phyloP scores from a whole-genome alignment of 768 basidiomycete species.

The Gautieria morchelliformis region DNA sequence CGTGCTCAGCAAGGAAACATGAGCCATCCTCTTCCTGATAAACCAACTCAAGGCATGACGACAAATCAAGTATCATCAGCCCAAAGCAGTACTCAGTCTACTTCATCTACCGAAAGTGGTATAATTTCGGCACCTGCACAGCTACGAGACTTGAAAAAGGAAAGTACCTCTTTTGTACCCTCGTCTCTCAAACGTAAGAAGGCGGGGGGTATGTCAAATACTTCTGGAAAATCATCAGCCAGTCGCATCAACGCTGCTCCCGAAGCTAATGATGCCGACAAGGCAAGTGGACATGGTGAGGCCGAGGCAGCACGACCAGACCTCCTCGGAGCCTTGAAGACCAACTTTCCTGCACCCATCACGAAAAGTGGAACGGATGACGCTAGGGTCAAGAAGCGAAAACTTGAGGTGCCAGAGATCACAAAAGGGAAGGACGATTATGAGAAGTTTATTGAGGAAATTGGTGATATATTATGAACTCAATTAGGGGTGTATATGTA shows the following conservation, averaged over 20 bases:
- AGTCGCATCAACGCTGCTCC: slow-evolving; percentile 59
- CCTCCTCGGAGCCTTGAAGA: slow-evolving; percentile 50
- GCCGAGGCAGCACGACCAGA: slow-evolving; percentile 46
- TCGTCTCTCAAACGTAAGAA: slow-evolving; percentile 71
- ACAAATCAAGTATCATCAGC: slow-evolving; percentile 3
- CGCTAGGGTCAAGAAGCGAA: slow-evolving; percentile 11
- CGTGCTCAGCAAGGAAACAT: slow-evolving; percentile 31
- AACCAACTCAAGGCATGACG: slow-evolving; percentile 9
- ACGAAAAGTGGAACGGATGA: slow-evolving; percentile 13
- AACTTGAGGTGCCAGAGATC: slow-evolving; percentile 19
- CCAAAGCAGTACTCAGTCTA: slow-evolving; percentile 6
- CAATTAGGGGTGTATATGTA: neutral
- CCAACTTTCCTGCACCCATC: slow-evolving; percentile 43
- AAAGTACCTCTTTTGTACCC: slow-evolving; percentile 89
- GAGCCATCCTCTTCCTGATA: slow-evolving; percentile 13
- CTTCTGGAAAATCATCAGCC: slow-evolving; percentile 23
- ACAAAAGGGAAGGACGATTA: slow-evolving; percentile 56
- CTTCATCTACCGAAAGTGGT: slow-evolving; percentile 40
- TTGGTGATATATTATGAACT: slow-evolving; percentile 46
- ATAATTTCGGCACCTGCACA: slow-evolving; percentile 79
- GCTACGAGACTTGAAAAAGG: slow-evolving; percentile 89
- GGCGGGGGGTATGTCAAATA: slow-evolving; percentile 1
- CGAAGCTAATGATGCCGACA: slow-evolving; percentile 28
- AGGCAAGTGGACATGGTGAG: slow-evolving; percentile 21
- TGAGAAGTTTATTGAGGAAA: slow-evolving; percentile 66